These are phyloP conservation scores for Streptanthus diversifolius DNA, from an alignment of 345 rosid species.

Conservation along the genomic window DNA sequence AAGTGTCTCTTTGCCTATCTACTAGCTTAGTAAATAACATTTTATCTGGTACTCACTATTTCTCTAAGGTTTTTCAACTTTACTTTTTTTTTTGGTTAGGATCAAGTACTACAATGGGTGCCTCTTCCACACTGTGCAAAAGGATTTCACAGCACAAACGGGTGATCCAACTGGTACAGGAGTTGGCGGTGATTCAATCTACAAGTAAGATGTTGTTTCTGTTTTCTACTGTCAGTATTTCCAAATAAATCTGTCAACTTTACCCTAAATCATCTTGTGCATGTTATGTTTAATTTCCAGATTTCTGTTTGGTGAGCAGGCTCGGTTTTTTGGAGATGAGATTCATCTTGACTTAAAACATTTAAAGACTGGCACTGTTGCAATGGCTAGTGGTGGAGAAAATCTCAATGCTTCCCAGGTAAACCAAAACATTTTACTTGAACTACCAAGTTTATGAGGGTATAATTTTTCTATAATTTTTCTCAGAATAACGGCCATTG, in stretches of 20 bases:
- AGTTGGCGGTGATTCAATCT: slow-evolving; percentile 77
- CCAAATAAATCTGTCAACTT: neutral
- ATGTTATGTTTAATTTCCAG: slow-evolving; percentile 38
- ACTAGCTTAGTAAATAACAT: neutral
- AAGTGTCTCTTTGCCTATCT: neutral
- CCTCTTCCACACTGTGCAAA: slow-evolving; percentile 81
- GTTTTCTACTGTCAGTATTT: neutral
- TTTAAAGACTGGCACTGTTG: slow-evolving; percentile 74
- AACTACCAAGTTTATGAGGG: neutral
- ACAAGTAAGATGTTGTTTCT: slow-evolving; percentile 53
- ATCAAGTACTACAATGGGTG: slow-evolving; percentile 88
- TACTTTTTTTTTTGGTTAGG: slow-evolving; percentile 34
- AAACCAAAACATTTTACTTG: neutral
- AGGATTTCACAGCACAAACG: slow-evolving; percentile 78
- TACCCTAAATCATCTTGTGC: neutral
- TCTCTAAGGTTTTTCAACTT: neutral
- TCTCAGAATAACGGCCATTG: neutral
- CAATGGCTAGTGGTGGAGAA: slow-evolving; percentile 97
- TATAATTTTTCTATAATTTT: too few species aligned
- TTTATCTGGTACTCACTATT: neutral
- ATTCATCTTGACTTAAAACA: slow-evolving; percentile 86
- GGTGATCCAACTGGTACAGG: slow-evolving; percentile 91
- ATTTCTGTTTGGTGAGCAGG: slow-evolving; percentile 83
- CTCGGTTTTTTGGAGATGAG: slow-evolving; percentile 85
- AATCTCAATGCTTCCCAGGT: slow-evolving; percentile 99